Evolutionary conservation across 2,329 filamentous ascomycete species (phyloP), one percentile per base, ranked within the genome.

Genomic region (Thelonectria olida): DNA sequence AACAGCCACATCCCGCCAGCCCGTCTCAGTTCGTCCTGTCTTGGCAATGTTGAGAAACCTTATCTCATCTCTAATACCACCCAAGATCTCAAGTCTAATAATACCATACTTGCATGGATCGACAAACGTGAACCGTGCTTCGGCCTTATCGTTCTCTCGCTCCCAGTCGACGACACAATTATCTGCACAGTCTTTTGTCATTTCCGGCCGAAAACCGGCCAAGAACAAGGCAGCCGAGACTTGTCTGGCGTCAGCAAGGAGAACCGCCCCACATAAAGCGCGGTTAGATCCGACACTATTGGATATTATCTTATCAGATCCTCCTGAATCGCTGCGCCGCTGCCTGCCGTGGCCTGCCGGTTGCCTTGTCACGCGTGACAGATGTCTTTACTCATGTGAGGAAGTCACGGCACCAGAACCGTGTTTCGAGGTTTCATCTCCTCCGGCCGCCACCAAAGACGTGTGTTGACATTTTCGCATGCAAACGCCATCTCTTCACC

Each of bases 281-380:
- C 67, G 67, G 67, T 36, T 70, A 66, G 62, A 70, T 70, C 67
- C 67, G 67, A 60, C 22, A 23, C 62, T 20, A 70, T 70, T 70
- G 67, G 67, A 58, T 41, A 48, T 57, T 17, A 70, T 70, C 68
- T 70, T 70, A 70, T 70, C 68, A 67, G 68, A 70, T 70, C 52
- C 47, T 54, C 54, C 28, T 23, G 47, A 51, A 34, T 25, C 47
- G 39, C 52, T n/a, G n/a, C n/a, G n/a, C 62, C 54, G 55, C 58
- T 54, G 42, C 51, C 61, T 60, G 38, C 17, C 36, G 7, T 39
- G n/a, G 36, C 36, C 17, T n/a, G 15, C 15, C 36, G 17, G 17
- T 8, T n/a, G 10, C 7, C 20, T 15, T 20, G 20, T 23, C 41
- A 45, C 38, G 38, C 23, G 45, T 54, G 7, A 49, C 51, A 54